phyloP scores from a whole-genome alignment of 2,329 filamentous ascomycete species.

The Microcyclospora pomicola region DNA sequence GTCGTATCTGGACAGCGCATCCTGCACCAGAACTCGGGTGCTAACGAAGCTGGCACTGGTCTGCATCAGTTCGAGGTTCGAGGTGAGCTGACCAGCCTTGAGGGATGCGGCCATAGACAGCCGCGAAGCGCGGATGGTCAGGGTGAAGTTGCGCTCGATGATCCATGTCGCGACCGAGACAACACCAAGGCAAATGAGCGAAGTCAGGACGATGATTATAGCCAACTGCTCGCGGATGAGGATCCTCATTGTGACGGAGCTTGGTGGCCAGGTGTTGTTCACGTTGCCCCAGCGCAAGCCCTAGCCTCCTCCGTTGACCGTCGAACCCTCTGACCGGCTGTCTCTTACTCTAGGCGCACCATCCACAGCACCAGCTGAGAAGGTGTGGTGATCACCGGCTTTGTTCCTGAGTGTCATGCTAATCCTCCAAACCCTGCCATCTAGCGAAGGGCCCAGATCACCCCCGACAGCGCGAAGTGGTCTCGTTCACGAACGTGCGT shows the following conservation, averaged over 20 bases:
- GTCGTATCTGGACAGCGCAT: conserved; percentile 38
- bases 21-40: conserved; percentile 45
- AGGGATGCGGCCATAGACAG: conserved; percentile 70
- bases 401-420: too few species aligned
- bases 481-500: too few species aligned
- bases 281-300: too few species aligned
- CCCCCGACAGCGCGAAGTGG: too few species aligned
- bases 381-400: too few species aligned
- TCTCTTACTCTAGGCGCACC: too few species aligned
- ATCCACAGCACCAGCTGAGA: too few species aligned
- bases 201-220: conserved; percentile 60
- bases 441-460: too few species aligned
- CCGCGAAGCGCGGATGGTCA: conserved; percentile 39
- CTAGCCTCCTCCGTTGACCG: too few species aligned
- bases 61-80: conserved; percentile 66
- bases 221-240: conserved; percentile 80
- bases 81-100: conserved; percentile 68
- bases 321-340: too few species aligned
- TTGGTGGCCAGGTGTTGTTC: too few species aligned
- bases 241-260: conserved; percentile 50
- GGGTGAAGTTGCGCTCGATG: conserved; percentile 48
- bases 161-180: conserved; percentile 61
- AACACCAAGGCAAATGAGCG: conserved; percentile 61
- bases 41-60: conserved; percentile 59
- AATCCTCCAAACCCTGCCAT: too few species aligned